phyloP scores from a whole-genome alignment of 148 eudicot species.

The Diospyros kaki region DNA sequence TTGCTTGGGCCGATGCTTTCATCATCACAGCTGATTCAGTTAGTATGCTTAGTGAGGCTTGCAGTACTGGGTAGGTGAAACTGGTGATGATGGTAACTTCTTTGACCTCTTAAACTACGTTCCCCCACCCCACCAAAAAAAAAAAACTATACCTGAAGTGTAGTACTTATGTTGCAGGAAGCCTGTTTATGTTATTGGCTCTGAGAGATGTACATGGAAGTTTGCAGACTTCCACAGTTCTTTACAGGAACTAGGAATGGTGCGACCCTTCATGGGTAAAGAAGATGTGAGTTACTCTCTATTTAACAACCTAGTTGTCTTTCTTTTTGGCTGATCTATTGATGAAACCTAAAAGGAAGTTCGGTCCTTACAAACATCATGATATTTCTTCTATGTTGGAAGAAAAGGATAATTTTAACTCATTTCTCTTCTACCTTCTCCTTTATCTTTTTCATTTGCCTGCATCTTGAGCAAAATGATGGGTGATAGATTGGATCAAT shows the following conservation, averaged over 20 bases:
- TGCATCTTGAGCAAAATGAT: not conserved
- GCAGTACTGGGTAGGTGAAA: constrained; percentile 77
- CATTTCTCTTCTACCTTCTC: not conserved
- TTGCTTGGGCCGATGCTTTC: constrained; percentile 90
- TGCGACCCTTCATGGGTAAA: constrained; percentile 74
- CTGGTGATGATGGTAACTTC: not conserved
- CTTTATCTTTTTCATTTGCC: not conserved
- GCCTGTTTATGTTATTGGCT: constrained; percentile 93
- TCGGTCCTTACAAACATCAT: not conserved
- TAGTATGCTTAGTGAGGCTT: constrained; percentile 89
- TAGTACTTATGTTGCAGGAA: constrained; percentile 45
- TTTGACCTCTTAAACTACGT: not conserved
- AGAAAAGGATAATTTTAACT: not conserved
- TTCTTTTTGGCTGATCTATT: not conserved
- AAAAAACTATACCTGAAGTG: not conserved
- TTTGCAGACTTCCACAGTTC: constrained; percentile 64
- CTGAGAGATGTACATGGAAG: constrained; percentile 89
- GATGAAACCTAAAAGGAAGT: not conserved
- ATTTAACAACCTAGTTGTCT: not conserved
- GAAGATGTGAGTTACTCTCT: constrained; percentile 57
- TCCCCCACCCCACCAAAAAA: not conserved
- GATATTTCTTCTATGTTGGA: not conserved
- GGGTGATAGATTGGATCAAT: not conserved
- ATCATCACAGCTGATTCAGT: constrained; percentile 80
- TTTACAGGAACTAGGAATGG: constrained; percentile 59